Percentiles rank a stretch among this genome's conserved stretches.
Conservation (phyloP, 306 rosid genomes). For the Pterocarpus santalinus region DNA sequence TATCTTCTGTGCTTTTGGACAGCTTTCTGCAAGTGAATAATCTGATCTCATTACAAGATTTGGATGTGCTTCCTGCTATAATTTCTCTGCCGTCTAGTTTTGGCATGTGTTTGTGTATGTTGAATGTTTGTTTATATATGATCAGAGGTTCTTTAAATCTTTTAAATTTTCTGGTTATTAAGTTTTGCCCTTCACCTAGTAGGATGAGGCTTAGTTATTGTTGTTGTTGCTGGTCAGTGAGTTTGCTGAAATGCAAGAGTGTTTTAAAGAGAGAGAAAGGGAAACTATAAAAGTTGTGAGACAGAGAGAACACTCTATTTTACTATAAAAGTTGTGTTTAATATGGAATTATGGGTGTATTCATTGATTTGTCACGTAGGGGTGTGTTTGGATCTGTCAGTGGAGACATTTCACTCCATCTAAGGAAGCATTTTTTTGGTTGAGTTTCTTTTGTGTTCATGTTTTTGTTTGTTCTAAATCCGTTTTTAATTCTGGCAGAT, state of each 20-base stretch:
- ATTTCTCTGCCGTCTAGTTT: neutral
- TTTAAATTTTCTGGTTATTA: neutral
- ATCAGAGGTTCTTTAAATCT: too few relatives aligned
- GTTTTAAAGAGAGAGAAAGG: too few relatives aligned
- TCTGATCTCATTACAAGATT: slow-evolving; percentile 37
- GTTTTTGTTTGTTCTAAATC: slow-evolving; percentile 42
- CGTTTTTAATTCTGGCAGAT: slow-evolving; percentile 68
- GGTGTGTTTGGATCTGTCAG: slow-evolving; percentile 5
- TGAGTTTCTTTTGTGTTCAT: slow-evolving; percentile 27
- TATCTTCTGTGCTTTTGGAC: slow-evolving; percentile 28
- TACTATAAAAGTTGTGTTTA: too few relatives aligned
- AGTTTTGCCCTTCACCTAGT: neutral
- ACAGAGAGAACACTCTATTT: too few relatives aligned
- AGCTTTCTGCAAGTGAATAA: slow-evolving; percentile 42
- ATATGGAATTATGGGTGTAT: too few relatives aligned
- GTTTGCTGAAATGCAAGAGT: too few relatives aligned
- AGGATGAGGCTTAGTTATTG: too few relatives aligned
- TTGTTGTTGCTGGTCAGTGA: too few relatives aligned
- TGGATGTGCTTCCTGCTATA: slow-evolving; percentile 36
- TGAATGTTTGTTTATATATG: too few relatives aligned
- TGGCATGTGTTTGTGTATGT: too few relatives aligned
- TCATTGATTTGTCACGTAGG: too few relatives aligned
- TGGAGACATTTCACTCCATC: slow-evolving; percentile 12
- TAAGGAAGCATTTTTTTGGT: slow-evolving; percentile 17
- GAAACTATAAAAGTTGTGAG: too few relatives aligned